Percentiles rank a stretch among this genome's conserved stretches.
Conservation (phyloP, 345 rosid species). For the Microthlaspi erraticum region DNA sequence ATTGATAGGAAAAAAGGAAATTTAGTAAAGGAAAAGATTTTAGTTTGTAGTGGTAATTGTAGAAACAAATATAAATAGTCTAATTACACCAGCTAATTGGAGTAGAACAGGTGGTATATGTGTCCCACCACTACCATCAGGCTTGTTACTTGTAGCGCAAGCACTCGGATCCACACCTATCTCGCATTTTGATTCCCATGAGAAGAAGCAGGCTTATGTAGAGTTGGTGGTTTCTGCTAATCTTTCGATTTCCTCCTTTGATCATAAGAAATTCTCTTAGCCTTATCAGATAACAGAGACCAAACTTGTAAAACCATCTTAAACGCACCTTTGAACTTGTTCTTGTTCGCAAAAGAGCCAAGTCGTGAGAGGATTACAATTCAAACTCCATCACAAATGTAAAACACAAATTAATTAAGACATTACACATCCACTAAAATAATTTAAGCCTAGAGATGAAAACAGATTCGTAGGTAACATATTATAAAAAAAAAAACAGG, state of each 20-base stretch:
- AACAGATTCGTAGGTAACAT: neutral
- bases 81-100: too few species aligned
- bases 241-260: conserved; percentile 39
- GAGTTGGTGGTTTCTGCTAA: neutral
- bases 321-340: conserved; percentile 60
- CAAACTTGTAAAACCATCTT: conserved; percentile 70
- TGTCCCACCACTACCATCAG: too few species aligned
- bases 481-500: neutral
- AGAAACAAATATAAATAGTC: too few species aligned
- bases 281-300: conserved; percentile 70
- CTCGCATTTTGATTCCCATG: neutral
- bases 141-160: conserved; percentile 28
- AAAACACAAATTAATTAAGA: too few species aligned
- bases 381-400: too few species aligned
- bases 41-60: too few species aligned
- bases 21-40: too few species aligned
- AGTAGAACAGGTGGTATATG: too few species aligned
- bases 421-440: too few species aligned
- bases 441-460: neutral
- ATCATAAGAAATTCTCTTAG: conserved; percentile 66
- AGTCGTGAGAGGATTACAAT: too few species aligned
- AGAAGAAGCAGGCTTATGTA: neutral
- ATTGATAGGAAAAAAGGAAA: too few species aligned
- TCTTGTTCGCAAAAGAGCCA: conserved; percentile 51
- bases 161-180: neutral